phyloP scores from a whole-genome alignment of 352 stramenopile genomes.

The Phytopythium helicoides region DNA sequence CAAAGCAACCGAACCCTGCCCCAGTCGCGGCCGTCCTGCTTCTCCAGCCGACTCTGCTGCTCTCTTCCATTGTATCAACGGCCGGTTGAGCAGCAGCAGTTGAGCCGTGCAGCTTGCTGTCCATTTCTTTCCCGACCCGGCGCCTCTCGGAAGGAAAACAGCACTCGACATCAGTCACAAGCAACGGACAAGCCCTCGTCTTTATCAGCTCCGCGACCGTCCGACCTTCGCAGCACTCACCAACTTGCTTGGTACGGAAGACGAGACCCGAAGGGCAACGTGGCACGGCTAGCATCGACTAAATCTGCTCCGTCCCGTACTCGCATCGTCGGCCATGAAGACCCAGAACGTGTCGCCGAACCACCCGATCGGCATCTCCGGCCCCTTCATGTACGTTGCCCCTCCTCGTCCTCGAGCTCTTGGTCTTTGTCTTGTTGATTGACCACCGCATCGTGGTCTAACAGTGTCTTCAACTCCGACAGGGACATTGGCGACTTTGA shows the following conservation, averaged over 20 bases:
- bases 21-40: too few species aligned
- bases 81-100: neutral
- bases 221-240: slow-evolving; percentile 5
- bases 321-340: slow-evolving; percentile 2
- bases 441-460: neutral
- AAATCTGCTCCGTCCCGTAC: neutral
- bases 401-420: neutral
- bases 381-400: slow-evolving; percentile 4
- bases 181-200: neutral
- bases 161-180: neutral
- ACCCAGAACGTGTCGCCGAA: slow-evolving; percentile 1
- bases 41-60: neutral
- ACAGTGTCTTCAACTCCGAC: slow-evolving; percentile 3
- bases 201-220: slow-evolving; percentile 4
- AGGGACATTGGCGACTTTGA: slow-evolving; percentile 25
- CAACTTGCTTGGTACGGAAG: slow-evolving; percentile 8
- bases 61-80: slow-evolving; percentile 5
- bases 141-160: neutral
- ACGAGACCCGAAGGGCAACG: neutral
- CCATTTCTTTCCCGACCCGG: neutral
- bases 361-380: slow-evolving; percentile 1
- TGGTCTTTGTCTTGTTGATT: neutral
- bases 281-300: neutral
- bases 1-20: too few species aligned
- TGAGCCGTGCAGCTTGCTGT: too few species aligned